Conservation (phyloP, 2,329 filamentous ascomycete species). For the Pseudogymnoascus sp. region DNA sequence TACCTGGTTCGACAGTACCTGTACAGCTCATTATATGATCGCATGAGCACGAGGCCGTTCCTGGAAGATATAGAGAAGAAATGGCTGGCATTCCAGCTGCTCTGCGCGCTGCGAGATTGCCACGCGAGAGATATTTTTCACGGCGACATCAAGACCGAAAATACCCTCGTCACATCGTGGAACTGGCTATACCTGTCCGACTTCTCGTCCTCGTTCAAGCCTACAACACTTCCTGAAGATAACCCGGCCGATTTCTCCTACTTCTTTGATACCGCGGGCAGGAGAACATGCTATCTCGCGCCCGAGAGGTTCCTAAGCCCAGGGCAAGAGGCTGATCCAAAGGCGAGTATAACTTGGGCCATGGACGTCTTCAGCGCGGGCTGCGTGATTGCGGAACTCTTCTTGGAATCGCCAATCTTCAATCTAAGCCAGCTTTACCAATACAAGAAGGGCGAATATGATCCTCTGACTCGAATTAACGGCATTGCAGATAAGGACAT, state of each 20-base stretch:
- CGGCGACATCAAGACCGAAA: constrained; percentile 98
- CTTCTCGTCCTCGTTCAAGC: constrained; percentile 94
- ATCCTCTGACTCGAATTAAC: constrained; percentile 73
- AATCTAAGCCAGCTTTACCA: constrained; percentile 94
- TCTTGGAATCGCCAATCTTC: constrained; percentile 94
- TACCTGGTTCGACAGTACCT: constrained; percentile 93
- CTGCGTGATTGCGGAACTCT: constrained; percentile 93
- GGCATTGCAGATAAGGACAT: constrained; percentile 85
- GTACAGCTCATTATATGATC: constrained; percentile 94
- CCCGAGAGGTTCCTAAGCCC: constrained; percentile 82
- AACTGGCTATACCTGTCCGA: constrained; percentile 99
- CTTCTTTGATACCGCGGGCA: constrained; percentile 89
- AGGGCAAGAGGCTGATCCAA: constrained; percentile 57
- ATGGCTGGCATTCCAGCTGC: constrained; percentile 92
- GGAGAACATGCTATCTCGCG: constrained; percentile 89
- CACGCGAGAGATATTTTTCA: constrained; percentile 87
- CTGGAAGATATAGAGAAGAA: constrained; percentile 98
- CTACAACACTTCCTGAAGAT: constrained; percentile 86
- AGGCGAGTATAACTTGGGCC: constrained; percentile 71
- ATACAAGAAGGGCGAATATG: constrained; percentile 87
- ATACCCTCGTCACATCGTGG: constrained; percentile 95
- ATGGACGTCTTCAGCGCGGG: constrained; percentile 99
- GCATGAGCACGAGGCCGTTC: constrained; percentile 92
- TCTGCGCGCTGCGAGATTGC: constrained; percentile 87
- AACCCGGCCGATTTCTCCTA: constrained; percentile 97